Percentiles rank a stretch among this genome's conserved stretches.
phyloP scores from a whole-genome alignment of 1,284 basidiomycete genomes.

The Hemileccinum hortonii region DNA sequence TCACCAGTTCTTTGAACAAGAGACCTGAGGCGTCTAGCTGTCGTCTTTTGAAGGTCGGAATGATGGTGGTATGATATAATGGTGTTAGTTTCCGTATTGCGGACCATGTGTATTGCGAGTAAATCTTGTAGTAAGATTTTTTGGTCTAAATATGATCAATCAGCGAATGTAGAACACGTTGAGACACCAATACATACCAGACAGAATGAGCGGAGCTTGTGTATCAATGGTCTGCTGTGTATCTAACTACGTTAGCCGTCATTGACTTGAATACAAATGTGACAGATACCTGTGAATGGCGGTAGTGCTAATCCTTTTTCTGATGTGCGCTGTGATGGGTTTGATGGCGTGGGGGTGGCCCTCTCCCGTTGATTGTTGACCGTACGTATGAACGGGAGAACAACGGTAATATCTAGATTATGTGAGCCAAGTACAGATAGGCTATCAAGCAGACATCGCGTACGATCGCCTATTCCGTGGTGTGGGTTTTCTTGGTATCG shows the following conservation, averaged over 20 bases:
- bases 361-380: conserved; percentile 24
- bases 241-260: conserved; percentile 10
- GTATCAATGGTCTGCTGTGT: conserved; percentile 47
- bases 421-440: background rate
- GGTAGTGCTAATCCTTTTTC: conserved; percentile 1
- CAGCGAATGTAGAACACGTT: background rate
- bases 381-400: conserved; percentile 46
- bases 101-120: conserved; percentile 45
- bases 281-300: conserved; percentile 23
- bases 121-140: conserved; percentile 34
- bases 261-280: background rate
- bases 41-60: conserved; percentile 32
- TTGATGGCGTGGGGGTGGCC: conserved; percentile 8
- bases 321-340: background rate
- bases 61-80: conserved; percentile 45
- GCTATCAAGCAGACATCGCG: conserved; percentile 17
- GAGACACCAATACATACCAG: conserved; percentile 5
- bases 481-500: conserved; percentile 48
- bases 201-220: conserved; percentile 46
- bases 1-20: conserved; percentile 38
- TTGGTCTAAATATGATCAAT: conserved; percentile 14
- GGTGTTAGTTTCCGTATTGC: conserved; percentile 29
- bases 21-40: conserved; percentile 35
- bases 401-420: conserved; percentile 46
- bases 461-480: conserved; percentile 45